Conservation (phyloP, 805 yeast species). For the Kurtzmaniella cleridarum region DNA sequence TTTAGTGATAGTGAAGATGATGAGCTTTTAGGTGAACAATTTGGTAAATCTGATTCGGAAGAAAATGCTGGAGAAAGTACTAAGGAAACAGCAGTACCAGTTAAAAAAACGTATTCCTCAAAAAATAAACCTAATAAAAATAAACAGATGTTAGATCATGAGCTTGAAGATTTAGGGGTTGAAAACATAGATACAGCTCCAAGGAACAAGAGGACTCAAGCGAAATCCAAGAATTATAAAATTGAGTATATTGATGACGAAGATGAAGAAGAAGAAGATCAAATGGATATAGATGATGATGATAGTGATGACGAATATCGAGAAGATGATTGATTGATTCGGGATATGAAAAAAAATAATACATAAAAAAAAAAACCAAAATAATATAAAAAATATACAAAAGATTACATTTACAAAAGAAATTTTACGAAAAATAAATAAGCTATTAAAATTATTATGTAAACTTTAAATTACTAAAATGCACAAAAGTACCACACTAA, state of each 20-base stretch:
- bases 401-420: too few species aligned
- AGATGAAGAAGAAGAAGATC: conserved; percentile 11
- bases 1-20: conserved; percentile 35
- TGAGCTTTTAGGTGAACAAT: conserved; percentile 17
- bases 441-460: too few species aligned
- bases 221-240: conserved; percentile 7
- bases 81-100: not conserved
- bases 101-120: conserved; percentile 3
- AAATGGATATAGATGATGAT: conserved; percentile 10
- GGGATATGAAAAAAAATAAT: too few species aligned
- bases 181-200: conserved; percentile 5
- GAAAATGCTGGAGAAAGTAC: not conserved
- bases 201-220: conserved; percentile 7
- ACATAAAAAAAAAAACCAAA: too few species aligned
- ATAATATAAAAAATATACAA: too few species aligned
- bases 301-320: conserved; percentile 12
- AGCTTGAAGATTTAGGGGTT: conserved; percentile 2
- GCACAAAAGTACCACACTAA: too few species aligned
- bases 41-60: conserved; percentile 5
- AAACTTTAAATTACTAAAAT: too few species aligned
- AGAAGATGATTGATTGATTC: too few species aligned
- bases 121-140: conserved; percentile 5
- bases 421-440: too few species aligned
- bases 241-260: conserved; percentile 12
- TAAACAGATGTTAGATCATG: not conserved